Evolutionary conservation across 1,284 basidiomycete species (phyloP).

Genomic region (Naganishia sp.): DNA sequence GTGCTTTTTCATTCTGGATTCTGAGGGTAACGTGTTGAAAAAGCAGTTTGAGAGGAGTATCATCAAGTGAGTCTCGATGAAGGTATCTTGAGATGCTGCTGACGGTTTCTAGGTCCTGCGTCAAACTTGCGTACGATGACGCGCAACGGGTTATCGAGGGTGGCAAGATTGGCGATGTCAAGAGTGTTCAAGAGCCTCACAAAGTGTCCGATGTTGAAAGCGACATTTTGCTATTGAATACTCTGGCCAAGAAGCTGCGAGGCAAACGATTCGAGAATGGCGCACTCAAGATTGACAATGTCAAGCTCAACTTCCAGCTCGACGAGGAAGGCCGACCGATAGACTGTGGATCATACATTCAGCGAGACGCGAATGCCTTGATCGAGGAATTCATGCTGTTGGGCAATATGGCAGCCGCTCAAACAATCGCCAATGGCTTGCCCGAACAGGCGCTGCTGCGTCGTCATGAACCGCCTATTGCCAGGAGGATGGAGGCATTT

Average conservation of each 20-base stretch:
- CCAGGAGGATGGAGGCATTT: slow-evolving; percentile 79
- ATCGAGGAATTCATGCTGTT: slow-evolving; percentile 97
- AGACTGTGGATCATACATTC: slow-evolving; percentile 71
- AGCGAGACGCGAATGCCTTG: slow-evolving; percentile 73
- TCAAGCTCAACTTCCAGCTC: slow-evolving; percentile 74
- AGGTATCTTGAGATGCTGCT: slow-evolving; percentile 18
- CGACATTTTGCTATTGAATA: slow-evolving; percentile 62
- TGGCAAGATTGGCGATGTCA: slow-evolving; percentile 57
- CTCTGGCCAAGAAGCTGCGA: slow-evolving; percentile 72
- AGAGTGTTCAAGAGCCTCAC: slow-evolving; percentile 63
- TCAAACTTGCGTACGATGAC: slow-evolving; percentile 78
- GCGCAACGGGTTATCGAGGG: slow-evolving; percentile 82
- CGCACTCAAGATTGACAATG: slow-evolving; percentile 71
- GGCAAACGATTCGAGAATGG: slow-evolving; percentile 76
- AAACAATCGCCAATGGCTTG: slow-evolving; percentile 86
- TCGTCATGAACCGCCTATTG: slow-evolving; percentile 88
- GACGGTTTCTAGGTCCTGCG: slow-evolving; percentile 65
- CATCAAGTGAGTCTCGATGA: slow-evolving; percentile 66
- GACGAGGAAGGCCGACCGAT: slow-evolving; percentile 79
- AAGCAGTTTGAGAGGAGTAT: slow-evolving; percentile 93
- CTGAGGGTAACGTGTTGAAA: slow-evolving; percentile 76
- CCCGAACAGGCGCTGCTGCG: slow-evolving; percentile 93
- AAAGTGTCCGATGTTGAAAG: slow-evolving; percentile 63
- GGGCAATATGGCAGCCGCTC: slow-evolving; percentile 85
- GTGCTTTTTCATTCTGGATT: slow-evolving; percentile 79